These are phyloP conservation scores for Cutaneotrichosporon sp. DNA, from an alignment of 1,284 basidiomycete species.

Conservation along the genomic window DNA sequence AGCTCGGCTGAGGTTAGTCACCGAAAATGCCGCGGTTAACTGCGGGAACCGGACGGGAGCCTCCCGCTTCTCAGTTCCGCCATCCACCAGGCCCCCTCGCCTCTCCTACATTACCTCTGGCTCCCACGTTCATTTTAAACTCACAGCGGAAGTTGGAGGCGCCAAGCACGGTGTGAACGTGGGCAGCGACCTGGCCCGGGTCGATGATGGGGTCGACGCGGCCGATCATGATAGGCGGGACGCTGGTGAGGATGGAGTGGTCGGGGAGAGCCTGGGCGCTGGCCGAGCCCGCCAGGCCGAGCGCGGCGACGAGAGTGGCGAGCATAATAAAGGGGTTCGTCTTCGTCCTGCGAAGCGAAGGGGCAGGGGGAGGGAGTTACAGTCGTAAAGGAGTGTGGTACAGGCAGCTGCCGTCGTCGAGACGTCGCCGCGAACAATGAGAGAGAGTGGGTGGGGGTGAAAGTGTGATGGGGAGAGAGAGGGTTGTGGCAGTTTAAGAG, in stretches of 20 bases:
- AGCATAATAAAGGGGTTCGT: neutral
- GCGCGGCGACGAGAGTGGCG: neutral
- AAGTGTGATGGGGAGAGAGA: neutral
- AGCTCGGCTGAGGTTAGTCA: constrained; percentile 4
- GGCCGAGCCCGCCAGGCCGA: constrained; percentile 1
- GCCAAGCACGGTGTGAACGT: constrained; percentile 51
- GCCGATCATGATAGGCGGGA: constrained; percentile 41
- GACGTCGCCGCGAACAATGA: neutral
- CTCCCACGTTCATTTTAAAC: constrained; percentile 16
- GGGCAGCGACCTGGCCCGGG: constrained; percentile 42
- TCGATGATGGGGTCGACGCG: constrained; percentile 55
- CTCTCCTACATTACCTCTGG: neutral
- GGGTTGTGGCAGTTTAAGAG: too few relatives aligned
- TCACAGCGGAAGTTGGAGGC: constrained; percentile 36
- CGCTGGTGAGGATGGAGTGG: constrained; percentile 55
- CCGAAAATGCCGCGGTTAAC: neutral
- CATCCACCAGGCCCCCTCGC: neutral
- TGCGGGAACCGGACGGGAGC: neutral
- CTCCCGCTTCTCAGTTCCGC: neutral
- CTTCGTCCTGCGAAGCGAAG: constrained; percentile 8
- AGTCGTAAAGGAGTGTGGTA: neutral
- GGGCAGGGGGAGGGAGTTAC: too few relatives aligned
- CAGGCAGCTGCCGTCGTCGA: neutral
- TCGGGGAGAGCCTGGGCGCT: constrained; percentile 4
- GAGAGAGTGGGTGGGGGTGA: neutral